phyloP scores from a whole-genome alignment of 768 basidiomycete species.

The Calocybe indica region DNA sequence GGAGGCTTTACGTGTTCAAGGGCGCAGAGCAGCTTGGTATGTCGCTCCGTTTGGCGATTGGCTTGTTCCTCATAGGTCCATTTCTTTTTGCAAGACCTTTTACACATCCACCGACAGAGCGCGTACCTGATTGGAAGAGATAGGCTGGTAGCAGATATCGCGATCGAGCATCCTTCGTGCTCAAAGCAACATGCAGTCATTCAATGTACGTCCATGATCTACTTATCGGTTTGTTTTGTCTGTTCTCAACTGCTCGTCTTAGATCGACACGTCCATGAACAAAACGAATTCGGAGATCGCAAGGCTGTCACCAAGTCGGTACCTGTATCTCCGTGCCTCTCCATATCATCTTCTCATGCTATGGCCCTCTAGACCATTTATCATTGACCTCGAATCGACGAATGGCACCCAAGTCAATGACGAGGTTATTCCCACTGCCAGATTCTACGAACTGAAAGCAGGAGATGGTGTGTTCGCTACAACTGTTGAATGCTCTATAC shows the following conservation, averaged over 20 bases:
- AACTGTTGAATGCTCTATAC: slow-evolving; percentile 1
- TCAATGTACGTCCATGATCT: slow-evolving; percentile 57
- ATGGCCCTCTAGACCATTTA: slow-evolving; percentile 64
- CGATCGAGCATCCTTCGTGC: slow-evolving; percentile 92
- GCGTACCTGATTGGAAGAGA: slow-evolving; percentile 94
- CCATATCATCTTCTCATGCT: slow-evolving; percentile 1
- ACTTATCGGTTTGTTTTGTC: background rate
- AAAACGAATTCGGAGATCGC: slow-evolving; percentile 78
- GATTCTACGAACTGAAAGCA: slow-evolving; percentile 80
- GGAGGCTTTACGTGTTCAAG: slow-evolving; percentile 98
- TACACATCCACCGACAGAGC: slow-evolving; percentile 92
- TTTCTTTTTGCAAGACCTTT: slow-evolving; percentile 51
- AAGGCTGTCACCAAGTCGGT: slow-evolving; percentile 84
- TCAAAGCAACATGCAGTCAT: slow-evolving; percentile 98
- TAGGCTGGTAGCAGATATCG: slow-evolving; percentile 77
- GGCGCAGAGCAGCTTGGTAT: slow-evolving; percentile 87
- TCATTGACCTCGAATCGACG: slow-evolving; percentile 98
- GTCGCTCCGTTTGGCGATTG: slow-evolving; percentile 18
- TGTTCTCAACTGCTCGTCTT: slow-evolving; percentile 6
- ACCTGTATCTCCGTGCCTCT: background rate
- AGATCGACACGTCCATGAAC: slow-evolving; percentile 83
- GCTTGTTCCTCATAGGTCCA: background rate
- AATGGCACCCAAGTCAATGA: slow-evolving; percentile 94
- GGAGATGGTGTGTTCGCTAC: slow-evolving; percentile 59
- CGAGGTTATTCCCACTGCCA: slow-evolving; percentile 72